Conservation (phyloP, 2,329 filamentous ascomycete species). For the Aspergillus piperis region DNA sequence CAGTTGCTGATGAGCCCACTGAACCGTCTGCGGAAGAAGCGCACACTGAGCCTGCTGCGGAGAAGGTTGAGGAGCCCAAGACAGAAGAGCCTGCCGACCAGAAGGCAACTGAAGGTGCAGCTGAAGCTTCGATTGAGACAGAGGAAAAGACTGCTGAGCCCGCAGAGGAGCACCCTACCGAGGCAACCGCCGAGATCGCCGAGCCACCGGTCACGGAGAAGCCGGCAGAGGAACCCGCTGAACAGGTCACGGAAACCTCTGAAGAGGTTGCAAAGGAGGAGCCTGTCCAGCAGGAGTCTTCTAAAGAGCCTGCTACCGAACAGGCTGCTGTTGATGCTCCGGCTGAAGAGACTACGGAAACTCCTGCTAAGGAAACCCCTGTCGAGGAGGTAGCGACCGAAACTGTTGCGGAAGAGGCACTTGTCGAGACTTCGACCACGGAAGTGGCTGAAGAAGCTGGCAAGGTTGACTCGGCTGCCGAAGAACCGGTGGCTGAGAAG, state of each 20-base stretch:
- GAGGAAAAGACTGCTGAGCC: not conserved
- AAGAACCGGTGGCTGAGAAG: not conserved
- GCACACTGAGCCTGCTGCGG: not conserved
- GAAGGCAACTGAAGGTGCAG: too few species aligned
- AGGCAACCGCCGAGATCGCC: not conserved
- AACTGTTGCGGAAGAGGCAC: not conserved
- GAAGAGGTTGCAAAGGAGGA: constrained; percentile 19
- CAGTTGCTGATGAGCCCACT: not conserved
- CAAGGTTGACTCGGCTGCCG: not conserved
- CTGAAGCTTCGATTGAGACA: not conserved
- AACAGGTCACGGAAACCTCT: not conserved
- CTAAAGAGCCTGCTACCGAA: constrained; percentile 9
- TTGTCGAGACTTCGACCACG: not conserved
- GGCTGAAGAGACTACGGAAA: not conserved
- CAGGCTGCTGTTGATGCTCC: constrained; percentile 2
- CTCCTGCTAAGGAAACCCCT: not conserved
- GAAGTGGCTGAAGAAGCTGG: constrained; percentile 1
- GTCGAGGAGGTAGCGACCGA: not conserved
- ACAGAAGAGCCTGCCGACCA: not conserved
- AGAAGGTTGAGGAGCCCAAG: constrained; percentile 6
- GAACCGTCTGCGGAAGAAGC: constrained; percentile 3
- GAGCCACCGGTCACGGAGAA: constrained; percentile 7
- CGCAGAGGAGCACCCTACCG: not conserved
- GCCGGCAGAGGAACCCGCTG: constrained; percentile 7
- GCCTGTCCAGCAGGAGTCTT: constrained; percentile 4